Evolutionary conservation across 306 rosid genomes (phyloP).

Genomic region (Malus sieversii): DNA sequence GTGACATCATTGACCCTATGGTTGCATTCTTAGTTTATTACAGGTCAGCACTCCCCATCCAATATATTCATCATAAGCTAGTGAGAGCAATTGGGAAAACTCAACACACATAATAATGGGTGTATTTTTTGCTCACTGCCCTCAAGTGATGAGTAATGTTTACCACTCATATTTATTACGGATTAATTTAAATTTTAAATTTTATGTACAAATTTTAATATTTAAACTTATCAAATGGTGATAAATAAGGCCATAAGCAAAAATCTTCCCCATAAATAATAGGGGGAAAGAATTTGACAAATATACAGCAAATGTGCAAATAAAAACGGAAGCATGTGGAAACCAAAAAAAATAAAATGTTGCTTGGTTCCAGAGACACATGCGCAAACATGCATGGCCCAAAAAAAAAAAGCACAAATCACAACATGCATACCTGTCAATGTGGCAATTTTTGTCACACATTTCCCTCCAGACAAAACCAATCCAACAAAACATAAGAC

Average conservation of each 20-base stretch:
- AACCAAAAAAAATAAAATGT: neutral
- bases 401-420: neutral
- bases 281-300: neutral
- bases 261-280: neutral
- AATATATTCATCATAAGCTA: neutral
- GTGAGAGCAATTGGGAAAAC: neutral
- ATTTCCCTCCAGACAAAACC: constrained; percentile 7
- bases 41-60: neutral
- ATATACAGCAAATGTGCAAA: neutral
- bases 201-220: too few species aligned
- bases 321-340: neutral
- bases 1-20: neutral
- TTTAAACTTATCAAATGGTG: too few species aligned
- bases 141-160: too few species aligned
- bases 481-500: constrained; percentile 20
- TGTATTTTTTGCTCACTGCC: too few species aligned
- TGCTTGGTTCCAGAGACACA: neutral
- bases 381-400: constrained; percentile 3
- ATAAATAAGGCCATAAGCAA: too few species aligned
- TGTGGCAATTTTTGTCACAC: neutral
- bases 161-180: rapidly evolving
- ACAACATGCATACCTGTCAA: constrained; percentile 10
- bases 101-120: neutral
- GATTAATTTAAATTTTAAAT: too few species aligned
- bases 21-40: neutral